Conservation (phyloP, 1,284 basidiomycete genomes). For the Rhizoctonia solani region DNA sequence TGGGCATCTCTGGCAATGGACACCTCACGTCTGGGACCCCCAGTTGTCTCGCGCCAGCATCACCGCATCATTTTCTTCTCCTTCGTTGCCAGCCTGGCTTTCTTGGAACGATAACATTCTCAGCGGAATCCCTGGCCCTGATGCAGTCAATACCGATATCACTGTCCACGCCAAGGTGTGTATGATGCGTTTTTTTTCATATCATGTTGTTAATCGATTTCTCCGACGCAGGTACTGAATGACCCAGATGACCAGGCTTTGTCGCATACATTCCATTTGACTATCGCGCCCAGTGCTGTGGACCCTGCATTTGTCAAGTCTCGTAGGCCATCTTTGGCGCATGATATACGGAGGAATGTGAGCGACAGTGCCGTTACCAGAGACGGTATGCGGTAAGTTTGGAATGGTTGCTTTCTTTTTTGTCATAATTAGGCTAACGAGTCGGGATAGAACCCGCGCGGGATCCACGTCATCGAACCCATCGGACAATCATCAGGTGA, state of each 20-base stretch:
- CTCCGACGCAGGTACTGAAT: constrained; percentile 55
- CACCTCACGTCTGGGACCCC: constrained; percentile 95
- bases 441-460: constrained; percentile 34
- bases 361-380: constrained; percentile 59
- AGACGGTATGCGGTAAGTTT: constrained; percentile 40
- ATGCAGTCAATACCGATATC: constrained; percentile 72
- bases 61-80: constrained; percentile 79
- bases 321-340: constrained; percentile 63
- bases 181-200: constrained; percentile 39
- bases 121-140: constrained; percentile 69
- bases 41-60: constrained; percentile 82
- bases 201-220: constrained; percentile 6
- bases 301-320: constrained; percentile 61
- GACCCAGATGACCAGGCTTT: constrained; percentile 68
- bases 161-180: constrained; percentile 70
- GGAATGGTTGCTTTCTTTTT: constrained; percentile 42
- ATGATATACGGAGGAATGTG: constrained; percentile 62
- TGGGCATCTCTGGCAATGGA: constrained; percentile 85
- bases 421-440: constrained; percentile 11
- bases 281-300: constrained; percentile 64
- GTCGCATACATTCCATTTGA: constrained; percentile 66
- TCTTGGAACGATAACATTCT: constrained; percentile 83
- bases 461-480: constrained; percentile 44
- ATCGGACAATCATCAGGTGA: constrained; percentile 63
- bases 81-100: constrained; percentile 83